A percentile compares a stretch with the other conserved stretches of the same genome.
Evolutionary conservation across 1,284 basidiomycete genomes (phyloP).

Genomic region (Apiotrichum mycotoxinovorans): DNA sequence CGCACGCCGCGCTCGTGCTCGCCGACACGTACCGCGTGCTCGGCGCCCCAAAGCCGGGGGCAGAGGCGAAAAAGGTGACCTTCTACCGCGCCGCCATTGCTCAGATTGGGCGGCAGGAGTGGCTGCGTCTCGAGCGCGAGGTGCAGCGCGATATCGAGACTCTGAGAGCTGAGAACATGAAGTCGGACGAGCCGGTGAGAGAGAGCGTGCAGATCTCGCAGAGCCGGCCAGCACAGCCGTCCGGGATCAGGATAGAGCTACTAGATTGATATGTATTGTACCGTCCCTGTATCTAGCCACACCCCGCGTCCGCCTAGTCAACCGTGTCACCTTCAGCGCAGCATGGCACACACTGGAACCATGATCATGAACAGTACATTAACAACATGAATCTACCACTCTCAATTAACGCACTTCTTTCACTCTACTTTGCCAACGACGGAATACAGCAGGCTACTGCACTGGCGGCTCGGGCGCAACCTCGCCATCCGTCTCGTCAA

Average conservation of each 20-base stretch:
- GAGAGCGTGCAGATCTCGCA: neutral
- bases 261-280: neutral
- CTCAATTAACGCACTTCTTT: neutral
- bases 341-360: neutral
- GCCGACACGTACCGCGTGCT: constrained; percentile 34
- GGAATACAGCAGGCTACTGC: too few relatives aligned
- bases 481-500: constrained; percentile 24
- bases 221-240: neutral
- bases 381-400: neutral
- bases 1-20: constrained; percentile 23
- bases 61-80: constrained; percentile 33
- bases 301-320: too few relatives aligned
- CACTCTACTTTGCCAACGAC: neutral
- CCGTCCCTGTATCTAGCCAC: neutral
- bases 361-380: neutral
- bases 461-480: neutral
- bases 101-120: constrained; percentile 28
- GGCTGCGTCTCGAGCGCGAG: constrained; percentile 34
- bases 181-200: neutral
- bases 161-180: constrained; percentile 12
- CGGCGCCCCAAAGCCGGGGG: constrained; percentile 12
- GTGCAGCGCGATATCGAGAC: constrained; percentile 25
- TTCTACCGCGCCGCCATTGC: constrained; percentile 40
- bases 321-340: too few relatives aligned
- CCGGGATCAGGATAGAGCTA: constrained; percentile 9